A percentile compares a stretch with the other conserved stretches of the same genome.
Conservation (phyloP, 176 grass and related monocot species). For the Paspalum vaginatum region DNA sequence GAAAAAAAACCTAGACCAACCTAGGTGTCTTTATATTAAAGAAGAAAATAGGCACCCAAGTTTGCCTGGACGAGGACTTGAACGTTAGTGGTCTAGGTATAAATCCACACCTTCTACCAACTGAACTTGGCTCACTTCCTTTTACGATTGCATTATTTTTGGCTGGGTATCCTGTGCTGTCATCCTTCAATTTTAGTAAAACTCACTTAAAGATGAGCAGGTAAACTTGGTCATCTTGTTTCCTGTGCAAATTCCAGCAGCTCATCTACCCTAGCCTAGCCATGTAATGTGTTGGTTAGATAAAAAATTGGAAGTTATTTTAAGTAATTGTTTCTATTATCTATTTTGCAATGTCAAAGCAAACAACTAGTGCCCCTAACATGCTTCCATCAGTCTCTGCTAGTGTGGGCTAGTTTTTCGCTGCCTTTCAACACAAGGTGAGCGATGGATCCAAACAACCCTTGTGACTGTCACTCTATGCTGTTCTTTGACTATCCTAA, state of each 20-base stretch:
- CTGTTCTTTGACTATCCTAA: slow-evolving; percentile 9
- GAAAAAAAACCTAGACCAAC: too few relatives aligned
- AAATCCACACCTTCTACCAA: too few relatives aligned
- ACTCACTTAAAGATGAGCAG: neutral
- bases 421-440: neutral
- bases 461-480: neutral
- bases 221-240: neutral
- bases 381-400: neutral
- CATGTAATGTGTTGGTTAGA: neutral
- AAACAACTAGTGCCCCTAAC: neutral
- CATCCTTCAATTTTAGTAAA: neutral
- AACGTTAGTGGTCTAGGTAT: too few relatives aligned
- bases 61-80: too few relatives aligned
- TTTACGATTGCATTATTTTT: neutral
- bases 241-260: neutral
- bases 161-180: neutral
- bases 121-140: too few relatives aligned
- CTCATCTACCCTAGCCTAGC: neutral
- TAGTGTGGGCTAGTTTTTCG: neutral
- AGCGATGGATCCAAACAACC: neutral
- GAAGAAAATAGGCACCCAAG: too few relatives aligned
- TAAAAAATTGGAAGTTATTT: neutral
- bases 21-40: too few relatives aligned
- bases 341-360: neutral
- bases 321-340: neutral